Evolutionary conservation across 1,284 basidiomycete species (phyloP).

Genomic region (Ustilago trichophora): DNA sequence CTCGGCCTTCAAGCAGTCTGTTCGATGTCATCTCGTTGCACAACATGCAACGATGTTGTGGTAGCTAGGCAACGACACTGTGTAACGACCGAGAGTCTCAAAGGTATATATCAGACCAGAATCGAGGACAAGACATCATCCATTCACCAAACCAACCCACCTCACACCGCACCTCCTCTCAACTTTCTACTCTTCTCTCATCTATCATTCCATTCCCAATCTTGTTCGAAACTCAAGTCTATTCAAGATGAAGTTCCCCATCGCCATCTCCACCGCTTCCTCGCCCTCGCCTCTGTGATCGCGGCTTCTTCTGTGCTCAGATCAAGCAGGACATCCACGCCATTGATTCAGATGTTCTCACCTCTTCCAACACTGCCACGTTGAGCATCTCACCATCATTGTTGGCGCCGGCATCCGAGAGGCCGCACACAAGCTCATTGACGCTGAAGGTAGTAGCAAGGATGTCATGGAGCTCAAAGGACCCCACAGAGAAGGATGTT

Average conservation of each 20-base stretch:
- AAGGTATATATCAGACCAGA: slow-evolving; percentile 1
- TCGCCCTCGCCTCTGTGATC: slow-evolving; percentile 3
- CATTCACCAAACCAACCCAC: neutral
- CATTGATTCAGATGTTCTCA: slow-evolving; percentile 4
- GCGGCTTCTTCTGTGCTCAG: slow-evolving; percentile 6
- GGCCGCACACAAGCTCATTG: slow-evolving; percentile 8
- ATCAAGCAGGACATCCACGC: slow-evolving; percentile 9
- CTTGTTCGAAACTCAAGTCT: neutral
- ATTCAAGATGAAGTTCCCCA: slow-evolving; percentile 15
- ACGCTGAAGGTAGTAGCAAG: neutral
- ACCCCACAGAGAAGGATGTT: slow-evolving; percentile 5
- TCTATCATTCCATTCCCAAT: neutral
- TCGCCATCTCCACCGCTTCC: slow-evolving; percentile 10
- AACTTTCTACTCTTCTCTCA: neutral
- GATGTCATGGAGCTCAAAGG: neutral
- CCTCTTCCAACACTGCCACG: slow-evolving; percentile 7
- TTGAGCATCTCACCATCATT: slow-evolving; percentile 2
- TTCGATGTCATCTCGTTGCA: no score
- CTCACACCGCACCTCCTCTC: neutral
- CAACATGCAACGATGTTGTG: no score
- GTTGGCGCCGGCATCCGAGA: slow-evolving; percentile 1
- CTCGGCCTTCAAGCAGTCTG: no score
- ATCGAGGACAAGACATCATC: neutral
- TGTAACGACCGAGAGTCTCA: no score
- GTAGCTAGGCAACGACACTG: no score